These are phyloP conservation scores for Euphorbia celastroides DNA, from an alignment of 441 rosid genomes.

Conservation along the genomic window DNA sequence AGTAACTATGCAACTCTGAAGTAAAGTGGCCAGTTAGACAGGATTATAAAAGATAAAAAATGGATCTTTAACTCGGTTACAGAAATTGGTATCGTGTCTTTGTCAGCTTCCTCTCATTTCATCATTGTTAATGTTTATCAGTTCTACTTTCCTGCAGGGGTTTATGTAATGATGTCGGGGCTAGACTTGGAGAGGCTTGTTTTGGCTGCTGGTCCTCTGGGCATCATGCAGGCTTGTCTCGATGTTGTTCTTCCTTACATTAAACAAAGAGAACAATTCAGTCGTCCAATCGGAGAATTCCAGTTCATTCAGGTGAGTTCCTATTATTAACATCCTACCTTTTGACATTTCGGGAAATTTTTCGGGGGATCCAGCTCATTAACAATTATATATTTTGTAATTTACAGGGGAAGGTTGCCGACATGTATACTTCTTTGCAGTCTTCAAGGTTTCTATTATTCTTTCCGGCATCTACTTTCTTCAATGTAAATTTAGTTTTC, in stretches of 20 bases:
- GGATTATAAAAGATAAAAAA: neutral
- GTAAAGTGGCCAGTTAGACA: neutral
- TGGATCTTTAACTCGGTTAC: neutral
- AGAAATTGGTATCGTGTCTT: conserved; percentile 1
- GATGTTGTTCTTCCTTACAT: conserved; percentile 91
- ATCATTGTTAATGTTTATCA: conserved; percentile 1
- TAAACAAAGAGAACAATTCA: conserved; percentile 80
- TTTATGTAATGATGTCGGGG: conserved; percentile 95
- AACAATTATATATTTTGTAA: conserved; percentile 18
- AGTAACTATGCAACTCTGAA: neutral
- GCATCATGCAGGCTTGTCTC: conserved; percentile 95
- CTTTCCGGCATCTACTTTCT: conserved; percentile 1
- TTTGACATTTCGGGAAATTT: conserved; percentile 6
- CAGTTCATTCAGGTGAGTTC: conserved; percentile 79
- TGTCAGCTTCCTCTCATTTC: neutral
- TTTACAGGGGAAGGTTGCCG: conserved; percentile 89
- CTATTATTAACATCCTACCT: conserved; percentile 11
- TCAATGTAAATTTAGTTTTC: conserved; percentile 11
- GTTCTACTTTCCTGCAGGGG: conserved; percentile 51
- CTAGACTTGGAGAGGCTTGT: conserved; percentile 94
- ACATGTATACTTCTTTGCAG: conserved; percentile 86
- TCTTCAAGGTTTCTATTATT: conserved; percentile 63
- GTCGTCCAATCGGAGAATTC: conserved; percentile 85
- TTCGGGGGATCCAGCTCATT: conserved; percentile 8
- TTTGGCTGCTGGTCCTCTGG: conserved; percentile 87